Conservation (phyloP, 495 filamentous ascomycete genomes). For the Aspergillus panamensis region DNA sequence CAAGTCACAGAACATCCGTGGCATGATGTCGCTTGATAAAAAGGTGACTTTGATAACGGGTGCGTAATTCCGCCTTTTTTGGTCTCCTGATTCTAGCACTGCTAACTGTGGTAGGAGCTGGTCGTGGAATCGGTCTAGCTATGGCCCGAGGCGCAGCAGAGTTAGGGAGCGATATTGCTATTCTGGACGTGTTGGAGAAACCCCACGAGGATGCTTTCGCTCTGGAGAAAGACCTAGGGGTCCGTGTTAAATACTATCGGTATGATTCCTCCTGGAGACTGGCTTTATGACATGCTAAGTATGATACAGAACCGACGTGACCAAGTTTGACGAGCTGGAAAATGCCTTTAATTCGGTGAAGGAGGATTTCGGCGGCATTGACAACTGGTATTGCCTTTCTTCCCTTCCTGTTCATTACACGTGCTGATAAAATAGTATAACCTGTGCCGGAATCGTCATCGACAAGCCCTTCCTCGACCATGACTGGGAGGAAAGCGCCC, state of each 20-base stretch:
- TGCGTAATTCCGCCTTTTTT: not conserved
- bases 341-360: not conserved
- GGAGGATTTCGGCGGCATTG: not conserved
- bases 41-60: not conserved
- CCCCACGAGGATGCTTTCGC: not conserved
- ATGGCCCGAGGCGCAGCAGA: not conserved
- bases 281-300: not conserved
- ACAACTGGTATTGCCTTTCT: not conserved
- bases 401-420: not conserved
- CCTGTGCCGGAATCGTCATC: not conserved
- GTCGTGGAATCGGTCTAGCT: not conserved
- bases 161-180: not conserved
- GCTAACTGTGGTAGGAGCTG: not conserved
- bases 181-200: not conserved
- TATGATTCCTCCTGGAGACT: not conserved
- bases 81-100: not conserved
- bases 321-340: not conserved
- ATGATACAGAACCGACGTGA: not conserved
- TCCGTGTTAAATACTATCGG: not conserved
- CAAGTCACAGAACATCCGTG: not conserved
- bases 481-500: not conserved
- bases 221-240: not conserved
- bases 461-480: not conserved
- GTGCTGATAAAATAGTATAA: not conserved
- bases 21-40: not conserved